Evolutionary conservation across 163 green algal species (phyloP).

Genomic region (Scenedesmus sp.): DNA sequence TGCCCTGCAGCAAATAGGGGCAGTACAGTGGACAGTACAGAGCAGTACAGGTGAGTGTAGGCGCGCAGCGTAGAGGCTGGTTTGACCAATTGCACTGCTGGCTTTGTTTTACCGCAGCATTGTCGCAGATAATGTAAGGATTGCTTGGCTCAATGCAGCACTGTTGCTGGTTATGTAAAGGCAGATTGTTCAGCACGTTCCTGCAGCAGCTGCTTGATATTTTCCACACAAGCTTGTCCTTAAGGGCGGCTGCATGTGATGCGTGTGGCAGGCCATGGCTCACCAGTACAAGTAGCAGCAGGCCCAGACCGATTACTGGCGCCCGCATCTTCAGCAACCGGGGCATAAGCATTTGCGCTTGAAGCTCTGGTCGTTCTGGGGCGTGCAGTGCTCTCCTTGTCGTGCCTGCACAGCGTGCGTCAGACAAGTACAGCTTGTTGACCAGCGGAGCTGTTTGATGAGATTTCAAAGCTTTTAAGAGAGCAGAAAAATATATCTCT

Average conservation of each 20-base stretch:
- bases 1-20: background rate
- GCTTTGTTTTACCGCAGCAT: too few relatives aligned
- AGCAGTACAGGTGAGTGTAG: background rate
- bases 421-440: background rate
- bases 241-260: too few relatives aligned
- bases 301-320: background rate
- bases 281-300: background rate
- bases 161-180: too few relatives aligned
- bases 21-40: background rate
- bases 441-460: background rate
- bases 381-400: background rate
- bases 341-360: background rate
- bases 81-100: too few relatives aligned
- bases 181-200: background rate
- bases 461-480: too few relatives aligned
- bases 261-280: background rate
- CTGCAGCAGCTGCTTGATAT: background rate
- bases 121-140: too few relatives aligned
- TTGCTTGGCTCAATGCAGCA: too few relatives aligned
- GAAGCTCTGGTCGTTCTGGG: background rate
- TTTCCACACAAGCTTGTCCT: background rate
- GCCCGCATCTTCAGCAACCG: background rate
- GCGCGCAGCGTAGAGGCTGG: background rate
- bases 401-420: background rate
- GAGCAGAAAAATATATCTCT: too few relatives aligned